Conservation (phyloP, 768 basidiomycete species). For the Grammothele lineata region DNA sequence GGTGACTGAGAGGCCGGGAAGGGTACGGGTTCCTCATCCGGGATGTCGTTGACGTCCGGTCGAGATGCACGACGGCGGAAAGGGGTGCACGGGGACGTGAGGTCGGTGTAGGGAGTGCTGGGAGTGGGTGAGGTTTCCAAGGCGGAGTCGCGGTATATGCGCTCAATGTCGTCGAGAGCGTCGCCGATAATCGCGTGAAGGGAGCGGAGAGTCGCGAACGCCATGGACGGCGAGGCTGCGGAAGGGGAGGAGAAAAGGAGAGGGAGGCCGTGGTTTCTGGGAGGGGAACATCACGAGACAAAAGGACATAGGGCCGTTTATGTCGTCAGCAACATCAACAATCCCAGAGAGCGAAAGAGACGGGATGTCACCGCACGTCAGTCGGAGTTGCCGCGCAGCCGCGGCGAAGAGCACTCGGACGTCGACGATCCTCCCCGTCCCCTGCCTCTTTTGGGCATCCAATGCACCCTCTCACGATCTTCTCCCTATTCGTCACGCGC, state of each 20-base stretch:
- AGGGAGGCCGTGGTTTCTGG: too few relatives aligned
- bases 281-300: too few relatives aligned
- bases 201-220: conserved; percentile 59
- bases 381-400: too few relatives aligned
- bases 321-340: too few relatives aligned
- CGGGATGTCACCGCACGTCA: too few relatives aligned
- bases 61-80: not conserved
- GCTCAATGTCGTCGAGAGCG: conserved; percentile 66
- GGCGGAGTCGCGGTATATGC: conserved; percentile 34
- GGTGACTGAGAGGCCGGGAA: not conserved
- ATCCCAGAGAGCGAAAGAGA: too few relatives aligned
- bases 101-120: conserved; percentile 9
- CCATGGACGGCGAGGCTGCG: conserved; percentile 27
- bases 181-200: conserved; percentile 64
- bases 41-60: not conserved
- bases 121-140: conserved; percentile 8
- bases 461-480: too few relatives aligned
- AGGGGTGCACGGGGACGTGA: conserved; percentile 12
- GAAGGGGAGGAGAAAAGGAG: not conserved
- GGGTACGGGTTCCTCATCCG: not conserved
- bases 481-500: too few relatives aligned
- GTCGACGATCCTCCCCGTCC: too few relatives aligned
- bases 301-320: too few relatives aligned
- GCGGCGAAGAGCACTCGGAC: too few relatives aligned
- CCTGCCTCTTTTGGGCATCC: too few relatives aligned